A percentile compares a stretch with the other conserved stretches of the same genome.
Conservation (phyloP, 108 stramenopile species). For the Conticribra guillardii region DNA sequence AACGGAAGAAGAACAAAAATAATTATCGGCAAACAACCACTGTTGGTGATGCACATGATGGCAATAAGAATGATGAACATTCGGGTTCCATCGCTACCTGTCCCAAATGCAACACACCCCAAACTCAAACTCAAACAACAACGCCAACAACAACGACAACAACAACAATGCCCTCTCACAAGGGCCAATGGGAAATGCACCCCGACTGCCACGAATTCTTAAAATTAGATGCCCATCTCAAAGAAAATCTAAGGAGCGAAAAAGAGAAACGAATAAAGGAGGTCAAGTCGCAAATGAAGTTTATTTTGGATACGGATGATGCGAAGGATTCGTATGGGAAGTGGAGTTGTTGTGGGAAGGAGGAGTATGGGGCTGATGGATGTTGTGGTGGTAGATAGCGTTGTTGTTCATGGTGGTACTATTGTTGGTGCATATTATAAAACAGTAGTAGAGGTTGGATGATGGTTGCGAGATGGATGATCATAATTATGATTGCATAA, state of each 20-base stretch:
- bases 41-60: not conserved
- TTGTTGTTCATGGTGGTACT: too few relatives aligned
- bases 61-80: not conserved
- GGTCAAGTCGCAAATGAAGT: constrained; percentile 71
- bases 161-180: constrained; percentile 24
- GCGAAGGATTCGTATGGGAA: constrained; percentile 57
- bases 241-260: constrained; percentile 66
- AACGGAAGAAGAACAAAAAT: constrained; percentile 24
- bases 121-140: too few relatives aligned
- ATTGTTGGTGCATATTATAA: too few relatives aligned
- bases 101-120: constrained; percentile 25
- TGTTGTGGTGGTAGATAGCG: too few relatives aligned
- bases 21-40: not conserved
- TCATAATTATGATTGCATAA: too few relatives aligned
- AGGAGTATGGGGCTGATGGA: constrained; percentile 50
- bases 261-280: constrained; percentile 65
- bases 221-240: constrained; percentile 65
- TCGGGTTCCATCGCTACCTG: constrained; percentile 7
- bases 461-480: too few relatives aligned
- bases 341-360: constrained; percentile 67
- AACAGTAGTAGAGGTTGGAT: too few relatives aligned
- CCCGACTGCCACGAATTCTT: constrained; percentile 69
- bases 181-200: constrained; percentile 65
- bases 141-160: too few relatives aligned
- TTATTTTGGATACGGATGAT: constrained; percentile 73